phyloP scores from a whole-genome alignment of 371 early-diverging fungal species.

The Mucor irregularis region DNA sequence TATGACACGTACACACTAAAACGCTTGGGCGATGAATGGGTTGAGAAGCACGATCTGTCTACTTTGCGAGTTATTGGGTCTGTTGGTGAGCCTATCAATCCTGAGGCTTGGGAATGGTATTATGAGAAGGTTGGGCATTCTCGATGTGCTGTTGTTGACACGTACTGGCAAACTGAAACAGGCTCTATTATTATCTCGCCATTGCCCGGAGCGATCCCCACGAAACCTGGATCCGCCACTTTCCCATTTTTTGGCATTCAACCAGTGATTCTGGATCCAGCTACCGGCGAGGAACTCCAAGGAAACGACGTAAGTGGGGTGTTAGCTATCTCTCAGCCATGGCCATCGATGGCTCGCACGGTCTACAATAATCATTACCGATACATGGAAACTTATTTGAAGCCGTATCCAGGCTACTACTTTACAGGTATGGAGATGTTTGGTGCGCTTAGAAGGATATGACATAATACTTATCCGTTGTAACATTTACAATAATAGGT shows the following conservation, averaged over 20 bases:
- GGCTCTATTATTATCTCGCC: conserved; percentile 95
- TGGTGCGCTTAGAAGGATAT: no score
- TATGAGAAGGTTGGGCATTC: conserved; percentile 83
- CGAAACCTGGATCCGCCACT: conserved; percentile 96
- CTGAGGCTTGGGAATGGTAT: conserved; percentile 99
- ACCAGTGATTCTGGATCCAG: conserved; percentile 80
- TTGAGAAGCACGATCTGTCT: conserved; percentile 73
- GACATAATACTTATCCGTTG: no score
- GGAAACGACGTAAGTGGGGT: conserved; percentile 91
- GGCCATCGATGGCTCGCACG: conserved; percentile 97
- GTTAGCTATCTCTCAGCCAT: conserved; percentile 82
- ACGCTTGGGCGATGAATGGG: conserved; percentile 80
- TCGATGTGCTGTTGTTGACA: conserved; percentile 93
- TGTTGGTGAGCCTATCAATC: conserved; percentile 99
- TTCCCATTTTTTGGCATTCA: conserved; percentile 97
- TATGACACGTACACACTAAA: no score
- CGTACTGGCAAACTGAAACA: conserved; percentile 97
- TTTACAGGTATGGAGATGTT: conserved; percentile 58
- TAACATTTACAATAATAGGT: conserved; percentile 85
- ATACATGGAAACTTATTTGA: conserved; percentile 89
- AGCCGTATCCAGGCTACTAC: conserved; percentile 84
- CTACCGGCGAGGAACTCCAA: conserved; percentile 63
- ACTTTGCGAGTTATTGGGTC: conserved; percentile 90
- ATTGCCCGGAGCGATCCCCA: conserved; percentile 81
- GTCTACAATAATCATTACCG: conserved; percentile 90